Base-by-base conservation (phyloP, 306 rosid species). In the Carpinus fangiana region DNA sequence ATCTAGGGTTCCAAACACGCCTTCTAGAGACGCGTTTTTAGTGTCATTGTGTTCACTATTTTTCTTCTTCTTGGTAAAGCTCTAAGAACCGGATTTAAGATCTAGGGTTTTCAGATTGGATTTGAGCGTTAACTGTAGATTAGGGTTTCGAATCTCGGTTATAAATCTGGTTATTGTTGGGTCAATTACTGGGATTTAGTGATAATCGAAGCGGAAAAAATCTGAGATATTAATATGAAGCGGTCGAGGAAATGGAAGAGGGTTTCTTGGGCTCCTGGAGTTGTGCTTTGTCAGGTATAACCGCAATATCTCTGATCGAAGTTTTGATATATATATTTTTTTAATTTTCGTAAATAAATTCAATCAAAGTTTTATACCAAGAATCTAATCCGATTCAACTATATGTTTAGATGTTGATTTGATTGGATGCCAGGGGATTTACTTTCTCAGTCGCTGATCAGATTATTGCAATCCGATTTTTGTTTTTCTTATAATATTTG, bases 231-330 rank as follows among this genome's bases (percentile, higher is more conserved):
- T 82, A 78, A 86, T 73, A 86, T 85, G 98, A 89, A 91, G 97
- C 91, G 90, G 75, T 71, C 90, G 82, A 91, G 93, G 86, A 90
- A 84, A 84, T 84, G 86, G 17, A 86, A 77, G 46, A 52, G 83
- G 68, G 90, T 93, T 73, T 88, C 97, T 72, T 91, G 97, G 97
- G 92, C 95, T 86, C 72, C 83, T 72, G 88, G 81, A 81, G 76
- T 83, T 74, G 69, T 80, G 84, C 92, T 91, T 82, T 83, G 91
- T 90, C 97, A 91, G 97, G 97, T 93, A 93, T 88, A 89, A 79
- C 72, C 47, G 66, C 71, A 62, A 56, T 71, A 82, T 80, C 89
- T 75, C 62, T 73, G 73, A 75, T 85, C 84, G 45, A 75, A 80
- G 50, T 61, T 72, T 75, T 38, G 28, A 12, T 70, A 21, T 62